Base-by-base conservation (phyloP, 108 stramenopile species). In the Tribonema minus region DNA sequence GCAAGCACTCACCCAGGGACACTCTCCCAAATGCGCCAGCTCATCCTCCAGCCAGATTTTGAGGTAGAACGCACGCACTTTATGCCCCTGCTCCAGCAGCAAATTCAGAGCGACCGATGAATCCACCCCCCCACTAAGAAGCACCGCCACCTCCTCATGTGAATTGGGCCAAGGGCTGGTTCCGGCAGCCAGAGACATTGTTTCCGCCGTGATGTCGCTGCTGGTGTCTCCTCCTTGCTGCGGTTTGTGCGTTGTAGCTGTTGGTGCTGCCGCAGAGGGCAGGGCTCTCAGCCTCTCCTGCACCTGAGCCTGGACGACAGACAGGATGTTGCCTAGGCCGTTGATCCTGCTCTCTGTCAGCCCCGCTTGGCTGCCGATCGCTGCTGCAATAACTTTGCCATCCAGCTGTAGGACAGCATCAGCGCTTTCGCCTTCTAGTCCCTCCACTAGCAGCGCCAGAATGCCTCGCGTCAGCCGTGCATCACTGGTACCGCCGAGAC, bases 41-140 rank as follows among this genome's bases (percentile, higher is more conserved):
- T 97, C 96, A 73, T 97, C 96, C 75, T 97, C 93, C 28, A 97
- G 89, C 96, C 96, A 97, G 72, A 97, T 97, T 73, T 94, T 93
- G 1, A 97, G 90, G 84, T 97, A 97, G 70, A 94, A 97, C 36
- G 94, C 92, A 25, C 92, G 93, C 37, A 94, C 92, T 38, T 91
- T 71, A 86, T 95, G 92, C 30, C 92, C 92, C 70, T 94, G 84
- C 32, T 86, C 74, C 33, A 69, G 39, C 20, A 98, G 84, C 27
- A 98, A 88, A 23, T 88, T 85, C 41, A 96, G 85, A 2, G 96
- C 95, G 20, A 98, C 94, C 3, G 94, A 94, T 2, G 92, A 94
- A 84, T 98, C 96, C 27, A 98, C 95, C 28, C 96, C 96, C 26
- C 95, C 95, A n/a, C 92, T 93, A 12, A 97, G 78, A 12, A 96